These are phyloP conservation scores for Neurospora sp. DNA, from an alignment of 495 filamentous ascomycete genomes.

Conservation along the genomic window DNA sequence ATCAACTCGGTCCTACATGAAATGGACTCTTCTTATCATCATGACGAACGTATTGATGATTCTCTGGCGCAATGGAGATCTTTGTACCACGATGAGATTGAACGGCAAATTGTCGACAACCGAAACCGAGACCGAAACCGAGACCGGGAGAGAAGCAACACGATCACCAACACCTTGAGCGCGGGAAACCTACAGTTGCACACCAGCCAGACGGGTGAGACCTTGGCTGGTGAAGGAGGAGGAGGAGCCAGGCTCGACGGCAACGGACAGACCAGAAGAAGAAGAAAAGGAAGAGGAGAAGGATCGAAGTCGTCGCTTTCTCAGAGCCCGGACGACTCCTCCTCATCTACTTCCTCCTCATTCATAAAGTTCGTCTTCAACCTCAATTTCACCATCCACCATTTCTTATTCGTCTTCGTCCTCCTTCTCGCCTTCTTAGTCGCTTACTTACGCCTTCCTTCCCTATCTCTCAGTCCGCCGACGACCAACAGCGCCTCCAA, in stretches of 20 bases:
- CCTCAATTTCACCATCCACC: neutral
- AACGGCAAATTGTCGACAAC: neutral
- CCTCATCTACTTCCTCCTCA: neutral
- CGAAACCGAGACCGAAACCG: neutral
- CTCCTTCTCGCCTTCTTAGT: neutral
- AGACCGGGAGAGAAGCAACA: no score
- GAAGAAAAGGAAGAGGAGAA: neutral
- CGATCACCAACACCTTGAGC: neutral
- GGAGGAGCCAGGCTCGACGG: neutral
- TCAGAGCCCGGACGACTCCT: neutral
- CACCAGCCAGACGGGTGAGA: neutral
- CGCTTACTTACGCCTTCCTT: neutral
- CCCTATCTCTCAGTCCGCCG: neutral
- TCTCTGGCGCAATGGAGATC: neutral
- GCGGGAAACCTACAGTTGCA: neutral
- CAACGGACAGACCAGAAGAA: neutral
- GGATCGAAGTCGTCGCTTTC: neutral
- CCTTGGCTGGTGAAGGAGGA: neutral
- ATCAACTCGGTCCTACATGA: neutral
- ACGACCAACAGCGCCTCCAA: neutral
- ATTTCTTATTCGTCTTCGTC: neutral
- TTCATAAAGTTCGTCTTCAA: neutral
- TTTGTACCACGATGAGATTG: neutral
- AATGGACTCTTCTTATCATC: neutral
- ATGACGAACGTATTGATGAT: neutral